phyloP scores from a whole-genome alignment of 768 basidiomycete genomes.

The Kwoniella shandongensis region DNA sequence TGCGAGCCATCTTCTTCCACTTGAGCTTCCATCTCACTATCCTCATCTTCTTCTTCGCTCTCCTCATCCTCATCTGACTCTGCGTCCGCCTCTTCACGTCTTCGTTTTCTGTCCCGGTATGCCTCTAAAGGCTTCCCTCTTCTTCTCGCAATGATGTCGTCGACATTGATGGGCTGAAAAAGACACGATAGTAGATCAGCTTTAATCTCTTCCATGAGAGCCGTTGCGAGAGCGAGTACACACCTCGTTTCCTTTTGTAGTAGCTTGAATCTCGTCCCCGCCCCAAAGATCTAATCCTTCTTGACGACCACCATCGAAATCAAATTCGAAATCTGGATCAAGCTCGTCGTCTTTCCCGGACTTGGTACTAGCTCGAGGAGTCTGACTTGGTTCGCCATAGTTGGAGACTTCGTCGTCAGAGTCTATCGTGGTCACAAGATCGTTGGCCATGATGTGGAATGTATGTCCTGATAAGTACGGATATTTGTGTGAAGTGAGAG shows the following conservation, averaged over 20 bases:
- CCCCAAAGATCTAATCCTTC: slow-evolving; percentile 58
- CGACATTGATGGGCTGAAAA: slow-evolving; percentile 72
- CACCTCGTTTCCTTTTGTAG: slow-evolving; percentile 58
- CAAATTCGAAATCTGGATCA: slow-evolving; percentile 81
- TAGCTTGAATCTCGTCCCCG: slow-evolving; percentile 63
- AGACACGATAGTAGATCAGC: slow-evolving; percentile 25
- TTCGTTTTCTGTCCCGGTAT: slow-evolving; percentile 61
- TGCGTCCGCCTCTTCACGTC: slow-evolving; percentile 54
- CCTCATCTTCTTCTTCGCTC: slow-evolving; percentile 37
- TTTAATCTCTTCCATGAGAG: too few relatives aligned
- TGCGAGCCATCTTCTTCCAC: slow-evolving; percentile 36
- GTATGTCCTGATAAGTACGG: too few relatives aligned
- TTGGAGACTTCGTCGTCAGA: slow-evolving; percentile 40
- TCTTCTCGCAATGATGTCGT: slow-evolving; percentile 84
- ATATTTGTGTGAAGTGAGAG: too few relatives aligned
- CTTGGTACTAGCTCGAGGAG: slow-evolving; percentile 6
- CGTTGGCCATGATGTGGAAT: slow-evolving; percentile 18
- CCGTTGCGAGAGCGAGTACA: slow-evolving; percentile 2
- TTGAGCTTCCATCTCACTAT: slow-evolving; percentile 37
- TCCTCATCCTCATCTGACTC: slow-evolving; percentile 42
- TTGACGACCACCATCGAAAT: slow-evolving; percentile 69
- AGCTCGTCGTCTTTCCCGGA: slow-evolving; percentile 54
- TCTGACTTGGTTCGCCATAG: slow-evolving; percentile 29
- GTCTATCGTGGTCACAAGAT: slow-evolving; percentile 44
- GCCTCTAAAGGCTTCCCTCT: slow-evolving; percentile 55